Percentiles rank a stretch among this genome's conserved stretches.
Conservation (phyloP, 805 yeast species). For the Candida wancherniae region DNA sequence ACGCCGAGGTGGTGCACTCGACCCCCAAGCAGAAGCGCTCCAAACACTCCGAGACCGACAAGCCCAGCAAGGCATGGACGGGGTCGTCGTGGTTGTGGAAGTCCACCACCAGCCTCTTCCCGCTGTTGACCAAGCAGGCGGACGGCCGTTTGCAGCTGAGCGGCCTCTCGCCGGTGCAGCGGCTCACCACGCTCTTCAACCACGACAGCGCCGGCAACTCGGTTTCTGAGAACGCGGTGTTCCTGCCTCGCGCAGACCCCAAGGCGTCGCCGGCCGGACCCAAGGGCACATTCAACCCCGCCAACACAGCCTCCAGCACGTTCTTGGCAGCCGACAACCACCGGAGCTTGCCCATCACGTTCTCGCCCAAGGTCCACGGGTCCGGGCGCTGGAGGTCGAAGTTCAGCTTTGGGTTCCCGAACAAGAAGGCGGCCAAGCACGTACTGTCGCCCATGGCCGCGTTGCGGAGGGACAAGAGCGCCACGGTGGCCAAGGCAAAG, state of each 20-base stretch:
- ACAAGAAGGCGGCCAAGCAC: slow-evolving; percentile 4
- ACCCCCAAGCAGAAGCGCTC: not conserved
- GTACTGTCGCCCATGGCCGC: too few species aligned
- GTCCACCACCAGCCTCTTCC: slow-evolving; percentile 7
- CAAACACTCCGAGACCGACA: not conserved
- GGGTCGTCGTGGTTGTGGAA: slow-evolving; percentile 3
- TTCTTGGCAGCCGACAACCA: slow-evolving; percentile 1
- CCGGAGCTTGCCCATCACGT: too few species aligned
- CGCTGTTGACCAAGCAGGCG: slow-evolving; percentile 8
- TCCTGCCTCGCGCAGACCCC: slow-evolving; percentile 7
- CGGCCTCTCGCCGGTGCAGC: slow-evolving; percentile 5
- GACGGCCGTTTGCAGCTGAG: slow-evolving; percentile 1
- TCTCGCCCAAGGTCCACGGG: too few species aligned
- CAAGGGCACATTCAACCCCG: too few species aligned
- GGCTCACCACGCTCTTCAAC: slow-evolving; percentile 6
- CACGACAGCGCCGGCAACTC: slow-evolving; percentile 4
- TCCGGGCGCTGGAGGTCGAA: slow-evolving; percentile 2
- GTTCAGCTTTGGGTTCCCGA: slow-evolving; percentile 2
- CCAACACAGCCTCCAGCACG: slow-evolving; percentile 1
- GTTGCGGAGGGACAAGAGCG: too few species aligned
- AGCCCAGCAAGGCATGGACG: not conserved
- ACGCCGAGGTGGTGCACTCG: too few species aligned
- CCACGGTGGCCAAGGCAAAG: too few species aligned
- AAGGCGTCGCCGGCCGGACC: slow-evolving; percentile 1
- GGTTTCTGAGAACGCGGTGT: slow-evolving; percentile 5